These are phyloP conservation scores for Baffinella frigidus DNA, from an alignment of 208 protist species.

Conservation along the genomic window DNA sequence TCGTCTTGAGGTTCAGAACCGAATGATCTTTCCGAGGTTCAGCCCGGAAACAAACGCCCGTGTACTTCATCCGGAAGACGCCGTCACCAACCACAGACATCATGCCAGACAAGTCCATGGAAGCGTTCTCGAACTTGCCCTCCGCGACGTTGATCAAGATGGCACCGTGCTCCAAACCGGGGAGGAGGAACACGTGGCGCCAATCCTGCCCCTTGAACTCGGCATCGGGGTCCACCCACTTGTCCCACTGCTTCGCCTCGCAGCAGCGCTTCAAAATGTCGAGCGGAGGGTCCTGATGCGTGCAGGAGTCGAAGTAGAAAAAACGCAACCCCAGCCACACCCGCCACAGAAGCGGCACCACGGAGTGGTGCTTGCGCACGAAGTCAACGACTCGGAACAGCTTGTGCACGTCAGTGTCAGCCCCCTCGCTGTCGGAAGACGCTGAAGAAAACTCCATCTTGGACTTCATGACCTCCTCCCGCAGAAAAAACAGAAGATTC, in stretches of 20 bases:
- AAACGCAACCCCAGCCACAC: neutral
- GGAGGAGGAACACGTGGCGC: neutral
- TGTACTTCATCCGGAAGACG: conserved; percentile 7
- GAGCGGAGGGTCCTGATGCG: neutral
- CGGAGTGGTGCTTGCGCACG: neutral
- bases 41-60: neutral
- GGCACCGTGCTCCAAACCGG: too few species aligned
- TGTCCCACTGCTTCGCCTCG: too few species aligned
- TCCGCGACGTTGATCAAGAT: neutral
- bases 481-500: neutral
- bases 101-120: too few species aligned
- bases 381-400: conserved; percentile 31
- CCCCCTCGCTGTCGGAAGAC: neutral
- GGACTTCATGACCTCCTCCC: neutral
- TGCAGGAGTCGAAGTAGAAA: neutral
- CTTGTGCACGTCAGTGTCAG: neutral
- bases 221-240: too few species aligned
- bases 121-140: neutral
- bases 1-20: neutral
- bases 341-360: neutral
- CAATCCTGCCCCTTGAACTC: neutral
- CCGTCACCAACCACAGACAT: too few species aligned
- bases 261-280: neutral
- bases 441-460: too few species aligned
- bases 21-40: too few species aligned